Evolutionary conservation across 805 yeast genomes (phyloP).

Genomic region (Saturnispora gosingensis): DNA sequence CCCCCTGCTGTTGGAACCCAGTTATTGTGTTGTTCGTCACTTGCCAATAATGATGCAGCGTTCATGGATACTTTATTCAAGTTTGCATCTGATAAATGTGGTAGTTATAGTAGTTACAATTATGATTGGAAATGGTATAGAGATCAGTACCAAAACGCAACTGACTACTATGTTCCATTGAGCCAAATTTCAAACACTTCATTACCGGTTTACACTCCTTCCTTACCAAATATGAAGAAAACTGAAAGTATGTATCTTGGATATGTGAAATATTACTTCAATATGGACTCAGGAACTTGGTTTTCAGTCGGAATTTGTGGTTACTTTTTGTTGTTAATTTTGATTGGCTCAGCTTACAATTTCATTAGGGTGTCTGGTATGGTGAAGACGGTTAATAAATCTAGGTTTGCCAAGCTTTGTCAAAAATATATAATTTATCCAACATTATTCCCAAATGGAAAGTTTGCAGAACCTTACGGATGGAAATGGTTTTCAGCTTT

Average conservation of each 20-base stretch:
- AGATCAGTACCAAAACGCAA: background rate
- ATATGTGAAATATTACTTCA: constrained; percentile 13
- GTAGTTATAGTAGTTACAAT: constrained; percentile 14
- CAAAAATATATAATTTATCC: constrained; percentile 32
- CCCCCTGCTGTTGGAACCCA: constrained; percentile 15
- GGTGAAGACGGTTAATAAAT: constrained; percentile 19
- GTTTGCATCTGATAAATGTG: background rate
- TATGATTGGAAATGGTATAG: constrained; percentile 17
- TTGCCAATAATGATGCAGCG: background rate
- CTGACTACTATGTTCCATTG: constrained; percentile 6
- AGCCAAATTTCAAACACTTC: constrained; percentile 5
- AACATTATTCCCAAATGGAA: constrained; percentile 26
- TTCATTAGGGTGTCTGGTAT: constrained; percentile 24
- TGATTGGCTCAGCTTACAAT: constrained; percentile 28
- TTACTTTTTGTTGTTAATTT: constrained; percentile 32
- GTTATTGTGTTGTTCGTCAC: constrained; percentile 9
- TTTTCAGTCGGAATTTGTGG: constrained; percentile 29
- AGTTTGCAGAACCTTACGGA: constrained; percentile 13
- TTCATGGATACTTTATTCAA: background rate
- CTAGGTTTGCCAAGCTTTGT: constrained; percentile 11
- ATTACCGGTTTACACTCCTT: too few species aligned
- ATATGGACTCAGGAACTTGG: constrained; percentile 22
- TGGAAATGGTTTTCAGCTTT: constrained; percentile 11
- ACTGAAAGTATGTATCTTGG: constrained; percentile 1
- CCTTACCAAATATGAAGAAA: constrained; percentile 7